Evolutionary conservation across 805 yeast genomes (phyloP).

Genomic region (Zygosaccharomyces bisporus): DNA sequence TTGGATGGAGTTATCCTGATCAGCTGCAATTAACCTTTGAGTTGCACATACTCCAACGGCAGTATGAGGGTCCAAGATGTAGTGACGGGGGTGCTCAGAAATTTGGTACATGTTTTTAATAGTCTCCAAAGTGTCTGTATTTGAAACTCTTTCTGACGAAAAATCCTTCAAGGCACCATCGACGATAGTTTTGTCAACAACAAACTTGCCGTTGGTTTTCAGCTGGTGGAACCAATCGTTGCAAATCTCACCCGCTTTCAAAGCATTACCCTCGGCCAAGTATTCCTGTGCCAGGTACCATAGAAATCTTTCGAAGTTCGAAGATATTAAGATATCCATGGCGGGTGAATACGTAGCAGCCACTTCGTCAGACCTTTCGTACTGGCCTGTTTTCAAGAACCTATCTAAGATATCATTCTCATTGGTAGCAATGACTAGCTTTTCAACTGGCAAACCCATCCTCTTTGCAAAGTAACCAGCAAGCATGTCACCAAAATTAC

Average conservation of each 20-base stretch:
- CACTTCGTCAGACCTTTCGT: constrained; percentile 71
- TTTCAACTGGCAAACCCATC: constrained; percentile 91
- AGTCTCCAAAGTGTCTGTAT: constrained; percentile 73
- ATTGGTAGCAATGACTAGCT: constrained; percentile 90
- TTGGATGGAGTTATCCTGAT: constrained; percentile 42
- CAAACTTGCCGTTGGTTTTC: constrained; percentile 70
- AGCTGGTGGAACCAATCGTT: constrained; percentile 74
- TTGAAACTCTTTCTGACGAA: constrained; percentile 74
- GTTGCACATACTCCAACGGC: constrained; percentile 90
- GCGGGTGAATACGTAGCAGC: constrained; percentile 95
- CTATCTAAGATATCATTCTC: constrained; percentile 93
- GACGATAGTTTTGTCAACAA: constrained; percentile 62
- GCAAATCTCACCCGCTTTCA: constrained; percentile 72
- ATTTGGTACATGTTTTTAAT: constrained; percentile 63
- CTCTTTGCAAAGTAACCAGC: constrained; percentile 94
- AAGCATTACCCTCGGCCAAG: constrained; percentile 45
- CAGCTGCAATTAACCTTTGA: constrained; percentile 52
- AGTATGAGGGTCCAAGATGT: constrained; percentile 93
- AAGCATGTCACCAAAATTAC: constrained; percentile 96
- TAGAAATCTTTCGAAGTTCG: constrained; percentile 92
- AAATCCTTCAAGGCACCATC: constrained; percentile 65
- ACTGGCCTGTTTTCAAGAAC: constrained; percentile 80
- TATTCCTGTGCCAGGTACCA: constrained; percentile 89
- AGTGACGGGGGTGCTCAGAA: constrained; percentile 53
- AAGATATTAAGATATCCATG: constrained; percentile 94